Conservation (phyloP, 2,329 filamentous ascomycete species). For the Colletotrichum aenigma region DNA sequence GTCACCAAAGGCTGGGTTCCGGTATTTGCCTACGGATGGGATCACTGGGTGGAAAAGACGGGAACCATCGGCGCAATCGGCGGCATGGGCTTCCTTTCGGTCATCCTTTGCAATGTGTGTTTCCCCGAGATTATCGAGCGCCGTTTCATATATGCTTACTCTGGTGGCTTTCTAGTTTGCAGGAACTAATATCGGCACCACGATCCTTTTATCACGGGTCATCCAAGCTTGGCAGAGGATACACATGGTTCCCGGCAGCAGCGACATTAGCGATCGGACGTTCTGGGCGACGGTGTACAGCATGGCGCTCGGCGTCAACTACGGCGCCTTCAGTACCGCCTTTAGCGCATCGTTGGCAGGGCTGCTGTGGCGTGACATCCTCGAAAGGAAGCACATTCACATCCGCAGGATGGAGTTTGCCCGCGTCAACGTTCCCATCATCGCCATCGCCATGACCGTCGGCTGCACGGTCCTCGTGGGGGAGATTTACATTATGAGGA, state of each 20-base stretch:
- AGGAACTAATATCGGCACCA: constrained; percentile 78
- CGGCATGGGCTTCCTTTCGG: constrained; percentile 75
- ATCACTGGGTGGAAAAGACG: constrained; percentile 73
- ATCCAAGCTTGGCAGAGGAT: constrained; percentile 72
- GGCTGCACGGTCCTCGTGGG: constrained; percentile 66
- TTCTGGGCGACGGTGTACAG: constrained; percentile 78
- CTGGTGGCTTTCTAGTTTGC: constrained; percentile 59
- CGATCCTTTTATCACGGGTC: constrained; percentile 73
- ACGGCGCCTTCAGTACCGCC: constrained; percentile 73
- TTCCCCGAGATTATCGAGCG: neutral
- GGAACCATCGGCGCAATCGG: constrained; percentile 71
- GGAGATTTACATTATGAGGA: constrained; percentile 65
- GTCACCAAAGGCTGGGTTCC: constrained; percentile 78
- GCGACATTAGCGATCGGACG: constrained; percentile 63
- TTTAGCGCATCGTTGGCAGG: constrained; percentile 76
- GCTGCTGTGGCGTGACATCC: constrained; percentile 74
- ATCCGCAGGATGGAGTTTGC: constrained; percentile 70
- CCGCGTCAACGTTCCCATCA: constrained; percentile 72
- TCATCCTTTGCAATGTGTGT: constrained; percentile 74
- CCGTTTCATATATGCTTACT: neutral
- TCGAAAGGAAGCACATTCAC: constrained; percentile 69
- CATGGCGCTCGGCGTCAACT: constrained; percentile 78
- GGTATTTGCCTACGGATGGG: constrained; percentile 76
- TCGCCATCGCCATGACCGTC: constrained; percentile 69
- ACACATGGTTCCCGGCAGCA: constrained; percentile 44